Base-by-base conservation (phyloP, 75 land plant species). In the Cupressus sempervirens region DNA sequence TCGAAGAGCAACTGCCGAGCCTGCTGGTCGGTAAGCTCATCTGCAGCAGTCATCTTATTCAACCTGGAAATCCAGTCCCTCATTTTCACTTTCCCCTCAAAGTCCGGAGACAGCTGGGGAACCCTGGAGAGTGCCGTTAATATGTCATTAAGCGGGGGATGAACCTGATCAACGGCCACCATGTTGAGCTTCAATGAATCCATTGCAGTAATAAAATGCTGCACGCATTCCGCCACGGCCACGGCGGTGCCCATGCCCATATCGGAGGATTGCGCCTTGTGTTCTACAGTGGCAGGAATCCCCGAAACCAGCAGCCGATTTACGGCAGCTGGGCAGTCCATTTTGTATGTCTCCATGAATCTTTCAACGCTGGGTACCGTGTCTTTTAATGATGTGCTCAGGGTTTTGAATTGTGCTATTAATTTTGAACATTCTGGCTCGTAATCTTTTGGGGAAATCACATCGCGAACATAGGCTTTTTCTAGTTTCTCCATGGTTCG, bases 281-380 rank as follows among this genome's bases (percentile, higher is more conserved):
- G 99, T 84, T 97, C 99, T 36, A 97, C 94, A 29, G 95, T 97
- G 85, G 99, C 99, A 15, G 98, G 99, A 81, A 97, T 92, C 54
- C 99, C 98, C 32, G 96, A 92, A 14, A 89, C 88, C 77, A 96
- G 83, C 7, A 97, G 91, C 81, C 99, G 94, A 86, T 97, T 94
- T 72, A 93, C 86, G 14, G 98, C 99, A 29, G 95, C 94, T 5
- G 96, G 99, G 89, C 95, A 96, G 70, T 97, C 98, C 91, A 97
- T 90, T 76, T 91, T 93, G 90, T 96, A 97, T 38, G 96, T 88
- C 14, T 94, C 98, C 50, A 91, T 93, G 90, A 97, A 97, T 20
- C 94, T 92, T 68, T 96, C 98, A 79, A 96, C 89, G 88, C 90
- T 93, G 15, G 96, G 99, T 70, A 97, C 92, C 12, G 91, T 87